Evolutionary conservation across 306 rosid genomes (phyloP), one percentile per base, ranked within the genome.

Genomic region (Senna siamea): DNA sequence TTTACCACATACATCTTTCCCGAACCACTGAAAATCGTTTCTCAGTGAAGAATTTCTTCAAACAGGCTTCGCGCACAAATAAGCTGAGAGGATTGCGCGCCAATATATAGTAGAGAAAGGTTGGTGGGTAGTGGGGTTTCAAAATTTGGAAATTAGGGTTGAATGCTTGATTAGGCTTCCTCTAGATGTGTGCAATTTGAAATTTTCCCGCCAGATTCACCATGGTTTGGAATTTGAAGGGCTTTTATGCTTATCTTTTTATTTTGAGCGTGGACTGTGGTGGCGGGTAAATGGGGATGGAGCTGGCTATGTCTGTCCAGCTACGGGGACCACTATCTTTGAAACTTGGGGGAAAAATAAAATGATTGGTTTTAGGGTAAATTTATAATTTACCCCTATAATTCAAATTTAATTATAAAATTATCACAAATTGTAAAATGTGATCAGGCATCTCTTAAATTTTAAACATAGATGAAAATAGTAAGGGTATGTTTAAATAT

Each of bases 1-100:
- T 94, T 92, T 22, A 94, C 95, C 1, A 94, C 91, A 20, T 83
- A 89, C 91, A 87, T 89, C n/a, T 17, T 48, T 20, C 28, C 7
- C 37, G 19, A 62, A 9, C 17, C 51, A 40, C 34, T 10, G 69
- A 40, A 0, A 30, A 64, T 46, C 3, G 26, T 7, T 44, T 41
- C 41, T 40, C 46, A 30, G 15, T 4, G 66, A 69, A 71, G 79
- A 78, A 64, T 83, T 79, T 73, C 66, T 80, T 78, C 89, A 63
- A 87, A 79, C 85, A 77, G 84, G 78, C 81, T 5, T 18, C 17
- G 82, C 52, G 82, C 88, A 35, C 53, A 10, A 6, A 9, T 1
- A 7, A 0, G 4, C 4, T 0, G 11, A 11, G 15, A 28, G 18
- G 50, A 37, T 8, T 50, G 71, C 75, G 35, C 46, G 46, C 12